Conservation (phyloP, 2,329 filamentous ascomycete species). For the Metarhizium guizhouense region DNA sequence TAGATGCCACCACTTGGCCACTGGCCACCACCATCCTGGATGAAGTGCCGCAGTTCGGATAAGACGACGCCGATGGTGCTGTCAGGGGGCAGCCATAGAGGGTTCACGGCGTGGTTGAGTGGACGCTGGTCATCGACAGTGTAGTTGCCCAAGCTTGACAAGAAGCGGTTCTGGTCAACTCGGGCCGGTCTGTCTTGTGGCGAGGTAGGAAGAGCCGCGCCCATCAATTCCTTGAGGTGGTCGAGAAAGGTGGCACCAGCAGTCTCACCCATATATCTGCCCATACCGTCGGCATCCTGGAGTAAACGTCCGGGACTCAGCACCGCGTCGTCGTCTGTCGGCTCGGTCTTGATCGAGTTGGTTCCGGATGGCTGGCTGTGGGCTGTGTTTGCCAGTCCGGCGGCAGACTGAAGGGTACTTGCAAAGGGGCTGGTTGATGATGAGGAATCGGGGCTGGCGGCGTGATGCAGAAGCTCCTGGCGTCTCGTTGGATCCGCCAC, state of each 20-base stretch:
- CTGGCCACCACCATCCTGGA: constrained; percentile 34
- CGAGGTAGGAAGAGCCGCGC: constrained; percentile 8
- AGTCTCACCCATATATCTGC: constrained; percentile 39
- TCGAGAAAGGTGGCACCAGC: constrained; percentile 42
- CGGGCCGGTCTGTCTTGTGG: constrained; percentile 1
- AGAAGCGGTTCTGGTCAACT: constrained; percentile 18
- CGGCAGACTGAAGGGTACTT: not conserved
- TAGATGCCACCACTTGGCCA: constrained; percentile 38
- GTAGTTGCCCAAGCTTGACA: constrained; percentile 34
- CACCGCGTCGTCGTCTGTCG: constrained; percentile 14
- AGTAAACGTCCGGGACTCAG: constrained; percentile 31
- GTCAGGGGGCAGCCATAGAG: constrained; percentile 28
- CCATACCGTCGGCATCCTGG: constrained; percentile 33
- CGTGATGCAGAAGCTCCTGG: constrained; percentile 22
- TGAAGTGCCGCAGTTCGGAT: constrained; percentile 29
- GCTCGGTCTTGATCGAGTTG: constrained; percentile 9
- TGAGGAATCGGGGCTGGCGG: constrained; percentile 13
- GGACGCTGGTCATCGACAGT: constrained; percentile 38
- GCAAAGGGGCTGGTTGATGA: constrained; percentile 13
- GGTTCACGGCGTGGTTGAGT: constrained; percentile 28
- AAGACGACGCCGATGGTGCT: constrained; percentile 30
- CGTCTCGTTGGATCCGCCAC: constrained; percentile 26
- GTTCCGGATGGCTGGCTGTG: constrained; percentile 2
- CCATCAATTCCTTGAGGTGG: constrained; percentile 38
- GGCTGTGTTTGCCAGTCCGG: not conserved